Evolutionary conservation across 1,284 basidiomycete genomes (phyloP), one percentile per base, ranked within the genome.

Genomic region (Trametes sp.): DNA sequence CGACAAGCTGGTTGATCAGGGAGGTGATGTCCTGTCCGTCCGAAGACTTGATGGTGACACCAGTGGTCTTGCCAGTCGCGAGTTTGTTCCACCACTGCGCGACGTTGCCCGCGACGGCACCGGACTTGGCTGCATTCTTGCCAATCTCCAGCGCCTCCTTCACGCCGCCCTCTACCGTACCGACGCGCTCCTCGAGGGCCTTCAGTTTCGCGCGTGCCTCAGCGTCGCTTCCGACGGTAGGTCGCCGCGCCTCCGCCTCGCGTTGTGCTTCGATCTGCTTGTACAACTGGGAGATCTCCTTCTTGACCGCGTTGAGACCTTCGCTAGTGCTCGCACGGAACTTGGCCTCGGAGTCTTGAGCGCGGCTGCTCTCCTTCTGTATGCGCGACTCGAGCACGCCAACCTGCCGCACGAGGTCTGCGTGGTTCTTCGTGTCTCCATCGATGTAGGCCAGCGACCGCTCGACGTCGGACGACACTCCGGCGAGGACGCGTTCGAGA

Each of bases 11-110:
- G 29, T 81, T 81, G 63, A 98, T 87, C 57, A 94, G 79, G 14
- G 81, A 78, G 0, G 88, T 89, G 53, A 95, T 81, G 71, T 95
- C 92, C 61, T 89, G 85, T 1, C 93, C 93, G 64, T 93, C 89
- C 23, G 83, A 76, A 2, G 89, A 84, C 73, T 90, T 93, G 81
- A 94, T 89, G 10, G 80, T 88, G 54, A 93, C 68, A 21, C 65
- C 69, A 28, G 57, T 52, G 53, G 74, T 63, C 59, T 78, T 80
- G 35, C 81, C 81, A 0, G 81, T 75, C 9, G 78, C 78, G 26
- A 85, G 71, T 70, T 86, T 87, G 73, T 78, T 81, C 86, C 86
- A 88, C 87, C 87, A 89, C 14, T 81, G 81, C 24, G 80, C 73
- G 21, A 76, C 80, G 23, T 78, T 73, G 28, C 73, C 77, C 8